These are phyloP conservation scores for Ophiocordyceps camponoti-rufipedis DNA, from an alignment of 2,329 filamentous ascomycete species.

Conservation along the genomic window DNA sequence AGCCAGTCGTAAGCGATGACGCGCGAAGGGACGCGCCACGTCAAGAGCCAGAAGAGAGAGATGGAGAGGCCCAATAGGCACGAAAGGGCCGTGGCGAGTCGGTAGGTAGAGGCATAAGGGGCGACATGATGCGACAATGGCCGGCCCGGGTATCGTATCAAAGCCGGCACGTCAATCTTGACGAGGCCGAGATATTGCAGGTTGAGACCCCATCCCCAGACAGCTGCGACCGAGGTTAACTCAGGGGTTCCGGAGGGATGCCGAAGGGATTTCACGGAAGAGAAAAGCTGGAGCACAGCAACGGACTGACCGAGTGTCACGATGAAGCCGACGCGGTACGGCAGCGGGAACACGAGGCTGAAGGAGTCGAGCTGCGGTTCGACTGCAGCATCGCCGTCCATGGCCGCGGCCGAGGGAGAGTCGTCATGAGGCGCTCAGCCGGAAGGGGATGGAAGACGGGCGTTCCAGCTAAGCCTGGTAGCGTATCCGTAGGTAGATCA, in stretches of 20 bases:
- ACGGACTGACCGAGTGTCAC: conserved; percentile 54
- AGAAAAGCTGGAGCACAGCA: too few species aligned
- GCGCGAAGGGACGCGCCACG: conserved; percentile 47
- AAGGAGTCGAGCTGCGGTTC: conserved; percentile 64
- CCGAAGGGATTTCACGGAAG: too few species aligned
- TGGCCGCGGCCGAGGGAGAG: conserved; percentile 13
- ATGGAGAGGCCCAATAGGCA: conserved; percentile 54
- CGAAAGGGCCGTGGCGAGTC: conserved; percentile 62
- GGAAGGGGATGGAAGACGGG: too few species aligned
- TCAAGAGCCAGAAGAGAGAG: conserved; percentile 67
- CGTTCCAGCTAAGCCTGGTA: too few species aligned
- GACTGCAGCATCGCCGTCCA: conserved; percentile 59
- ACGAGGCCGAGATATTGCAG: conserved; percentile 66
- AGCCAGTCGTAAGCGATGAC: conserved; percentile 71
- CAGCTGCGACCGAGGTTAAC: conserved; percentile 31
- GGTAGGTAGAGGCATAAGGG: conserved; percentile 72
- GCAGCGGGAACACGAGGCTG: conserved; percentile 71
- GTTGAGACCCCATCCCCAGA: conserved; percentile 92
- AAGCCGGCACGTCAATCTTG: conserved; percentile 71
- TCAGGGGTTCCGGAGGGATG: too few species aligned
- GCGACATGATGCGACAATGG: conserved; percentile 49
- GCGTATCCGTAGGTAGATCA: too few species aligned
- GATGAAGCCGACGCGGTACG: conserved; percentile 76
- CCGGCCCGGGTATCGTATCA: conserved; percentile 74
- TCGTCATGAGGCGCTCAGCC: neutral